Base-by-base conservation (phyloP, 495 filamentous ascomycete species). In the Entonaema liquescens region DNA sequence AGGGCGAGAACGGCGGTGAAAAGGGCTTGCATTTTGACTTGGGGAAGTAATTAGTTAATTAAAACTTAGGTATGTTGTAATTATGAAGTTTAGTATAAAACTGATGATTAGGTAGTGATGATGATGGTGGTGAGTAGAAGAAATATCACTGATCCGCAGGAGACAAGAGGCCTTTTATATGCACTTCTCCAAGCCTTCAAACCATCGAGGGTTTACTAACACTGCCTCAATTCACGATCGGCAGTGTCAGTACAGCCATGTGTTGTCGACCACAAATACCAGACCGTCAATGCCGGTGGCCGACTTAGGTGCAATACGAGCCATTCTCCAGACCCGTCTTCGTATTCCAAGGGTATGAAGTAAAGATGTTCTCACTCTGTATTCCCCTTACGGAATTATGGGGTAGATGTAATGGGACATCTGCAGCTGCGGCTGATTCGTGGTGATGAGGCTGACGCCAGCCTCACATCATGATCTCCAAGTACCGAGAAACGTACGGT, bases 341-440 rank as follows among this genome's bases (percentile, higher is more conserved):
- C 64, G 64, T 67, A 67, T 59, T 67, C 33, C 21, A 54, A 29
- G 64, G 56, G 55, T 60, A 44, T 17, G 19, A 50, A 38, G 23
- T 36, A 33, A 31, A 64, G 36, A 55, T 54, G 17, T 21, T 62
- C 59, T 40, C 35, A 19, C 8, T 23, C 52, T 23, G 23, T 26
- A 38, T 6, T 65, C 62, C 57, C 40, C 23, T 59, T 29, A 3
- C 17, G 40, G 36, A 42, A 28, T 15, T 21, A 49, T 36, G 23
- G 2, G 25, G 49, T 28, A 36, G 35, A 17, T 31, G 19, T 47
- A 17, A 21, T 6, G 19, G 17, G 17, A 5, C 17, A 21, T 47
- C 42, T 47, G 8, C 42, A 47, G 17, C 9, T 4, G 17, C 17
- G 42, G 42, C 17, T 47, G 42, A 21, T 47, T 1, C 17, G 42